Evolutionary conservation across 345 rosid genomes (phyloP).

Genomic region (Barbarea vulgaris): DNA sequence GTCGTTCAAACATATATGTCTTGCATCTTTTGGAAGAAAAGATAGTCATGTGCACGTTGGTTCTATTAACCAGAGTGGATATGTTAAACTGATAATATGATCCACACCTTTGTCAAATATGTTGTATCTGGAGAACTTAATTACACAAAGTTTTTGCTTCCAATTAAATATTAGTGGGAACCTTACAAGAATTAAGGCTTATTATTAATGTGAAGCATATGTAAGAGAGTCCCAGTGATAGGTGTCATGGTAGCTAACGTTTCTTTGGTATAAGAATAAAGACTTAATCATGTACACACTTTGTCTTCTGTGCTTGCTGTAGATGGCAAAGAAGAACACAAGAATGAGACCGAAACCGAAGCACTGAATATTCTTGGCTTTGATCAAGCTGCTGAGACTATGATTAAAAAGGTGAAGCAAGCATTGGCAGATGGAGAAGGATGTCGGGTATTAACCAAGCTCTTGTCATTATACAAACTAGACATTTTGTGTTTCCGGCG

Average conservation of each 20-base stretch:
- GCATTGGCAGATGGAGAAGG: conserved; percentile 90
- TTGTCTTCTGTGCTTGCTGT: conserved; percentile 40
- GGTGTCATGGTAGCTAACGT: background rate
- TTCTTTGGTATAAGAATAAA: conserved; percentile 2
- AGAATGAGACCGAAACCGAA: conserved; percentile 51
- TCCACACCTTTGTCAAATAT: no score
- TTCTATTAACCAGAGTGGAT: no score
- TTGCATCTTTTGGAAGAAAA: conserved; percentile 1
- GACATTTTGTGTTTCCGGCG: background rate
- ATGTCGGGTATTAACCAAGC: conserved; percentile 67
- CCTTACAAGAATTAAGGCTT: conserved; percentile 1
- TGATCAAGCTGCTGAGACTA: conserved; percentile 76
- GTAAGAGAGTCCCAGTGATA: conserved; percentile 22
- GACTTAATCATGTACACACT: background rate
- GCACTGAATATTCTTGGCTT: conserved; percentile 60
- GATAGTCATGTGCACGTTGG: conserved; percentile 15
- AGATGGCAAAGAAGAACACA: conserved; percentile 67
- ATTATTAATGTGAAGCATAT: background rate
- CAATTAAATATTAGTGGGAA: background rate
- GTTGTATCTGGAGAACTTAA: background rate
- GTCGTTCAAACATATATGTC: background rate
- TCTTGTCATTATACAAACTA: conserved; percentile 17
- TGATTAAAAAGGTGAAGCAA: conserved; percentile 91
- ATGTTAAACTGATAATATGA: no score
- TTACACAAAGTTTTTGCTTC: background rate